phyloP scores from a whole-genome alignment of 495 filamentous ascomycete species.

The Trichoderma orchidacearum region DNA sequence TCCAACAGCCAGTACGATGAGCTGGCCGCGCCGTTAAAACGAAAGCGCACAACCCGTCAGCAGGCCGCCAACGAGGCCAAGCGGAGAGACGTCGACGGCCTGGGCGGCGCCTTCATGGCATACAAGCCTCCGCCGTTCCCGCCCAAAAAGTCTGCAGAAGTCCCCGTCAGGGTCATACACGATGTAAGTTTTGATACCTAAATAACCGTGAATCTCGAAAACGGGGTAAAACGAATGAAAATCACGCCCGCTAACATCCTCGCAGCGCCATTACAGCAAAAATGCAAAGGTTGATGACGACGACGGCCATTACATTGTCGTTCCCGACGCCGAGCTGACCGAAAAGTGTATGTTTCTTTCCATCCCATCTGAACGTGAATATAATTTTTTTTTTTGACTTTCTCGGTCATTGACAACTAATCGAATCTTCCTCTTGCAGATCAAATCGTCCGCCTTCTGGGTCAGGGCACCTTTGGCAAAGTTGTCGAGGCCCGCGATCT shows the following conservation, averaged over 20 bases:
- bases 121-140: slow-evolving; percentile 81
- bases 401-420: not conserved
- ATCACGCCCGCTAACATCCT: too few relatives aligned
- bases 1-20: slow-evolving; percentile 51
- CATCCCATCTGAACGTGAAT: too few relatives aligned
- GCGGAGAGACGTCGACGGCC: slow-evolving; percentile 50
- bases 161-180: slow-evolving; percentile 63
- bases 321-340: slow-evolving; percentile 67
- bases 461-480: slow-evolving; percentile 96
- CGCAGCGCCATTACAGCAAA: slow-evolving; percentile 37
- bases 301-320: slow-evolving; percentile 91
- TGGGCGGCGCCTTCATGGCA: slow-evolving; percentile 55
- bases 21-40: slow-evolving; percentile 55
- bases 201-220: too few relatives aligned
- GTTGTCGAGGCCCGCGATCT: slow-evolving; percentile 86
- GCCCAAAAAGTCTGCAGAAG: slow-evolving; percentile 82
- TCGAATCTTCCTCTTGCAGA: slow-evolving; percentile 46
- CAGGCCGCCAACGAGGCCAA: slow-evolving; percentile 71
- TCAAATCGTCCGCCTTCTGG: slow-evolving; percentile 72
- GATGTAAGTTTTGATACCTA: slow-evolving; percentile 54
- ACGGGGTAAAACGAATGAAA: slow-evolving; percentile 8
- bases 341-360: slow-evolving; percentile 61
- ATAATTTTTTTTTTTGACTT: too few relatives aligned
- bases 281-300: slow-evolving; percentile 68
- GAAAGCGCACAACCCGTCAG: slow-evolving; percentile 70